A percentile compares a stretch with the other conserved stretches of the same genome.
phyloP scores from a whole-genome alignment of 208 protist genomes.

The Acanthamoeba lugdunensis region DNA sequence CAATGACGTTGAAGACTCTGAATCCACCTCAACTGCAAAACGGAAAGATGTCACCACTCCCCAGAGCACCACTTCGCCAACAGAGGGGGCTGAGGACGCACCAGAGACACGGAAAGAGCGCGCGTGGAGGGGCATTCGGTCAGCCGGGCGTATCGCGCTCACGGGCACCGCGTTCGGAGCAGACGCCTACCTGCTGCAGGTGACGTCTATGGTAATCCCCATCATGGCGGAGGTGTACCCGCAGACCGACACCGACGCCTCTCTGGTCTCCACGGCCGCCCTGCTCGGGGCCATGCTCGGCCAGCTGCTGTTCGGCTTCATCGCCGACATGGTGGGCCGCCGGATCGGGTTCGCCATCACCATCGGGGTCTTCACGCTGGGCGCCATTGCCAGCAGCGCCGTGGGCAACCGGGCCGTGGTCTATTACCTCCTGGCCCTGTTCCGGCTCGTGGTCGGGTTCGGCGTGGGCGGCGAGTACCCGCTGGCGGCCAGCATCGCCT shows the following conservation, averaged over 20 bases:
- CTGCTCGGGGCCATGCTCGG: conserved; percentile 65
- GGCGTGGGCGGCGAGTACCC: conserved; percentile 81
- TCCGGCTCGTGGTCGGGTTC: conserved; percentile 73
- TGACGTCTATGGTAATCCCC: conserved; percentile 40
- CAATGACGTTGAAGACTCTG: no score
- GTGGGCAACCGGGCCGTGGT: not conserved
- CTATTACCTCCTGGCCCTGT: conserved; percentile 28
- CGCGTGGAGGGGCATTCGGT: not conserved
- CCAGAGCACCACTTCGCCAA: no score
- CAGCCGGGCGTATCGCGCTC: not conserved
- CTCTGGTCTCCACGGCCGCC: conserved; percentile 40
- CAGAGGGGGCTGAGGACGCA: not conserved
- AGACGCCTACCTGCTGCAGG: conserved; percentile 35
- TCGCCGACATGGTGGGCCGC: conserved; percentile 71
- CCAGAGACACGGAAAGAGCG: not conserved
- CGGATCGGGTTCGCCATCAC: conserved; percentile 39
- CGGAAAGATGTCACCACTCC: no score
- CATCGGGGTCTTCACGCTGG: conserved; percentile 44
- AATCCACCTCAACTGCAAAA: no score
- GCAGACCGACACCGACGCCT: conserved; percentile 16
- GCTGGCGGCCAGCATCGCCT: conserved; percentile 73
- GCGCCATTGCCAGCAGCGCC: conserved; percentile 30
- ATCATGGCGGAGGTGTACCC: conserved; percentile 37
- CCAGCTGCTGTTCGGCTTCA: conserved; percentile 75
- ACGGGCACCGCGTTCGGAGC: conserved; percentile 13